Evolutionary conservation across 495 filamentous ascomycete genomes (phyloP), one percentile per base, ranked within the genome.

Genomic region (Echria macrotheca): DNA sequence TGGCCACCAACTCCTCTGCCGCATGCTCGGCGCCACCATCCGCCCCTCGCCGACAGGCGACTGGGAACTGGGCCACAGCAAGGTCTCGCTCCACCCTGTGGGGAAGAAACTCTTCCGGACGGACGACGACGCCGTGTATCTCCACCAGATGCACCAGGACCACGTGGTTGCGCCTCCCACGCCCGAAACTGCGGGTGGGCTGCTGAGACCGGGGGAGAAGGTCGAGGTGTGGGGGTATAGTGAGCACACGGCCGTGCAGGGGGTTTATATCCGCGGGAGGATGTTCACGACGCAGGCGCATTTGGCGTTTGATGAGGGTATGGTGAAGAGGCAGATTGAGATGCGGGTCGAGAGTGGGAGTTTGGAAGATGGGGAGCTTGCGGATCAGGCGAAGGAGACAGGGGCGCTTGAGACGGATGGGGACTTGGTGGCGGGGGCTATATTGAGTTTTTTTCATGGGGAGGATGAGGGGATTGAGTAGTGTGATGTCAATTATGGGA

Each of bases 131-230:
- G 48, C 52, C 22, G 65, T 59, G 53, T 54, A 54, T 53, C 61
- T 94, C 23, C 81, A 87, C 56, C 87, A 95, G 68, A 91, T 93
- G 88, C 89, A 95, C 67, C 75, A 77, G 25, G 89, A 94, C 55
- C 76, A 84, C 11, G 83, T 93, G 9, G 79, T 82, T 10, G 70
- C 79, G 32, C 53, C 69, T 1, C 60, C 23, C 22, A 56, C 60
- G 52, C 5, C 58, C 50, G 5, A 31, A 43, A 17, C 66, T 53
- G 3, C 75, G 56, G 66, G 60, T 58, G 52, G 71, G 49, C 39
- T 66, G 67, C 74, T 95, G 0, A 83, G 79, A 3, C 31, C 71
- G 57, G 36, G 57, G 46, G 50, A 50, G 1, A 38, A 51, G 18
- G 55, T 67, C 18, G 50, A 64, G 26, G 55, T 63, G 0, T 67